Conservation (phyloP, 176 grass and related monocot species). For the Oryza meyeriana region DNA sequence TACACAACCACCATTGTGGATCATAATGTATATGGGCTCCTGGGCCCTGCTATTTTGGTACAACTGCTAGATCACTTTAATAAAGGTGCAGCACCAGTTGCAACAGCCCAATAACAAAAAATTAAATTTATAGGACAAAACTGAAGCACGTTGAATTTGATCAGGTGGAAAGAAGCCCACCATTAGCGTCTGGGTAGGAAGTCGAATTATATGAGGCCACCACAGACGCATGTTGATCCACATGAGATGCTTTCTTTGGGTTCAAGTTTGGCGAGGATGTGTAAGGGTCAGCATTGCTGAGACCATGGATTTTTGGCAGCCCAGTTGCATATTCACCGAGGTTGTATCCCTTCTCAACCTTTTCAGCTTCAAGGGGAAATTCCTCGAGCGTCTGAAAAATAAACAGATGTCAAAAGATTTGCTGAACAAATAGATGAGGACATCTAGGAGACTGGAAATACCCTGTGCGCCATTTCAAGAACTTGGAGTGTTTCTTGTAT, state of each 20-base stretch:
- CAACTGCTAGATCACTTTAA: not conserved
- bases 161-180: not conserved
- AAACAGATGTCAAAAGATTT: conserved; percentile 18
- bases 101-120: conserved; percentile 8
- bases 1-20: not conserved
- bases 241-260: conserved; percentile 30
- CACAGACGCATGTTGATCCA: conserved; percentile 13
- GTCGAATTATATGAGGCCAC: not conserved
- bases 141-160: not conserved
- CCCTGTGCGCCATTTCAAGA: conserved; percentile 82
- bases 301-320: conserved; percentile 47
- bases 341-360: conserved; percentile 61
- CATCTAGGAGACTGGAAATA: conserved; percentile 33
- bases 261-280: conserved; percentile 30
- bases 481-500: conserved; percentile 72
- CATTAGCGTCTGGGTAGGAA: conserved; percentile 16
- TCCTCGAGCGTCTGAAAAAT: conserved; percentile 78
- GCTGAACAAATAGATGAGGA: conserved; percentile 5
- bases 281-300: conserved; percentile 17
- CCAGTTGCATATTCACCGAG: conserved; percentile 42
- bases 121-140: conserved; percentile 36
- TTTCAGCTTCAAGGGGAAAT: conserved; percentile 75
- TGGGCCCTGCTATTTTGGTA: not conserved
- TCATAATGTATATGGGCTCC: not conserved
- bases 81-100: not conserved